A percentile compares a stretch with the other conserved stretches of the same genome.
Conservation (phyloP, 1,139 yeast genomes). For the Candida gigantensis region DNA sequence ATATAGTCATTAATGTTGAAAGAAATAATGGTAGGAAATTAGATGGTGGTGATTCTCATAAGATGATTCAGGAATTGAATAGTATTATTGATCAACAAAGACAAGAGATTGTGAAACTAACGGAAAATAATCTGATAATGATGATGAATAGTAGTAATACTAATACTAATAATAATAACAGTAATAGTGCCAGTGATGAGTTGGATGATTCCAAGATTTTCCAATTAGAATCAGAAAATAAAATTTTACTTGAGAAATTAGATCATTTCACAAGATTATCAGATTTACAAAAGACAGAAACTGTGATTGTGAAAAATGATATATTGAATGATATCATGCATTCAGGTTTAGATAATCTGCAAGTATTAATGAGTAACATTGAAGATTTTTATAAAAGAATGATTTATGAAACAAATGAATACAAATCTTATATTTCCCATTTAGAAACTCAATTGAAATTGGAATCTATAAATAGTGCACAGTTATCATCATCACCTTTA, state of each 20-base stretch:
- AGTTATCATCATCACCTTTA: constrained; percentile 19
- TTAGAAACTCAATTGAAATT: constrained; percentile 57
- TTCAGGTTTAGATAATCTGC: constrained; percentile 32
- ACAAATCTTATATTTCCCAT: constrained; percentile 61
- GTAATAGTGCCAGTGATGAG: too few species aligned
- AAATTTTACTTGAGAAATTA: constrained; percentile 61
- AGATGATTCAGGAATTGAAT: constrained; percentile 47
- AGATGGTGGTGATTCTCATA: constrained; percentile 38
- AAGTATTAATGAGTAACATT: constrained; percentile 44
- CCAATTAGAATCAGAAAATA: constrained; percentile 61
- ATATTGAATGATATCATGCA: constrained; percentile 52
- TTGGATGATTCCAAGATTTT: constrained; percentile 25
- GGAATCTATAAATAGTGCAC: constrained; percentile 12
- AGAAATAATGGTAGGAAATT: constrained; percentile 42
- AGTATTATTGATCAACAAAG: constrained; percentile 47
- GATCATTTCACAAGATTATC: constrained; percentile 67
- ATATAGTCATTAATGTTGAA: constrained; percentile 69
- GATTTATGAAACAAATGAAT: constrained; percentile 57
- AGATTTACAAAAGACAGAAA: constrained; percentile 59
- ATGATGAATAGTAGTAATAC: too few species aligned
- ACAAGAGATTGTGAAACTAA: constrained; percentile 37
- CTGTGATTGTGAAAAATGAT: constrained; percentile 55
- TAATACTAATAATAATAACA: too few species aligned
- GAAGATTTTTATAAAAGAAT: constrained; percentile 50
- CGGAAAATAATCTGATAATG: too few species aligned